Evolutionary conservation across 331 rosid genomes (phyloP).

Genomic region (Malus hybrid): DNA sequence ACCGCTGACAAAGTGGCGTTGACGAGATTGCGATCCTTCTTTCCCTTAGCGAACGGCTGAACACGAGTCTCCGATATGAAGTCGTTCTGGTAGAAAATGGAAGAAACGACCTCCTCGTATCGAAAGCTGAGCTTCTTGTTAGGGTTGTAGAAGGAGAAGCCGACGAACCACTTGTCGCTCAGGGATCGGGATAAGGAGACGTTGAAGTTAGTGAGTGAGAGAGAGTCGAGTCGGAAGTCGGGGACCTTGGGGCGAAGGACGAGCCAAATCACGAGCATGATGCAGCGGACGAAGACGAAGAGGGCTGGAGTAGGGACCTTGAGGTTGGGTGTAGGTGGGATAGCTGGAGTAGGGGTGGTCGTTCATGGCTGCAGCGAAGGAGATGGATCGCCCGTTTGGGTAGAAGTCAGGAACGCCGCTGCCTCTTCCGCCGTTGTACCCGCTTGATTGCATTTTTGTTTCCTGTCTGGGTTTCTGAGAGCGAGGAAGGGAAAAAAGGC

Average conservation of each 20-base stretch:
- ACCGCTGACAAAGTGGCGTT: constrained; percentile 41
- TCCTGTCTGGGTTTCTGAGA: background rate
- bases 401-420: constrained; percentile 38
- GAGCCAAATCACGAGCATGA: constrained; percentile 62
- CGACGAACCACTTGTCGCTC: constrained; percentile 48
- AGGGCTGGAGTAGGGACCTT: constrained; percentile 16
- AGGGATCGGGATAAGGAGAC: constrained; percentile 34
- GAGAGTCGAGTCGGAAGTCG: constrained; percentile 33
- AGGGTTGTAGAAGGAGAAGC: constrained; percentile 42
- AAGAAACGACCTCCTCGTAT: constrained; percentile 33
- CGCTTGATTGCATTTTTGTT: constrained; percentile 51
- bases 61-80: constrained; percentile 31
- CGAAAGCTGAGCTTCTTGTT: constrained; percentile 60
- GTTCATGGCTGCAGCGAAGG: constrained; percentile 13
- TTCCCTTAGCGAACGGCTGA: constrained; percentile 51
- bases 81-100: constrained; percentile 15
- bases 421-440: constrained; percentile 38
- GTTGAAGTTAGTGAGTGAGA: constrained; percentile 44
- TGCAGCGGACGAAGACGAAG: constrained; percentile 35
- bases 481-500: background rate
- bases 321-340: constrained; percentile 13
- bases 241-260: constrained; percentile 83
- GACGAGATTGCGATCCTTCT: constrained; percentile 17
- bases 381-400: constrained; percentile 44
- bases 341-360: constrained; percentile 38